Conservation (phyloP, 2,329 filamentous ascomycete genomes). For the Dothistroma pini region DNA sequence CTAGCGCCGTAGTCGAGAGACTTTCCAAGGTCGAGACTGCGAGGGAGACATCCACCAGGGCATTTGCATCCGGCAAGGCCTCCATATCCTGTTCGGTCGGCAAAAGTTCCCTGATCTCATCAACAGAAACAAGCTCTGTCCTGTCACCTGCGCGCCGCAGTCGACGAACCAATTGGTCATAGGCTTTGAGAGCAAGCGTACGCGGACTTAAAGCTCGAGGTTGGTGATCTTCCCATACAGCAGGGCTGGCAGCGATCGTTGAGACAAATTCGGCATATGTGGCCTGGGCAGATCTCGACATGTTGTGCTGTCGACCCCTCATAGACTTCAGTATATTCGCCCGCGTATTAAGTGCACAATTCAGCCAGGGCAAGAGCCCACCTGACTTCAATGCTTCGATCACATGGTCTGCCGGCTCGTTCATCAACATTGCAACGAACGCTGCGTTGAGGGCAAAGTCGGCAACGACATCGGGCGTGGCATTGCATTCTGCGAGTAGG, state of each 20-base stretch:
- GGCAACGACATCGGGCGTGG: constrained; percentile 41
- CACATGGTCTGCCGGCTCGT: constrained; percentile 58
- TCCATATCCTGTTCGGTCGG: constrained; percentile 16
- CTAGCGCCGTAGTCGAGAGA: constrained; percentile 26
- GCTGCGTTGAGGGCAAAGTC: constrained; percentile 63
- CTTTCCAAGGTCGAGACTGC: constrained; percentile 43
- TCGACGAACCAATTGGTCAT: constrained; percentile 57
- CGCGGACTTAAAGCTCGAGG: constrained; percentile 58
- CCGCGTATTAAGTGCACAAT: constrained; percentile 49
- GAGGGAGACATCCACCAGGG: constrained; percentile 44
- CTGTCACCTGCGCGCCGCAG: constrained; percentile 44
- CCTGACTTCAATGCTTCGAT: constrained; percentile 49
- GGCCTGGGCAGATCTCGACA: constrained; percentile 62
- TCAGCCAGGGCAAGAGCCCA: constrained; percentile 43
- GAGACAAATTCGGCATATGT: constrained; percentile 55
- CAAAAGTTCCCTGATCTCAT: constrained; percentile 19
- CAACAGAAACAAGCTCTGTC: constrained; percentile 45
- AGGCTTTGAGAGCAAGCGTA: constrained; percentile 59
- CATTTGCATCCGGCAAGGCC: constrained; percentile 21
- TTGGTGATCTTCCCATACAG: constrained; percentile 57
- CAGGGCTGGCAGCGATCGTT: constrained; percentile 37
- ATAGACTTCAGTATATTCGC: constrained; percentile 53
- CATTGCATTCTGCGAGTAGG: constrained; percentile 60
- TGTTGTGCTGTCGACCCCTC: constrained; percentile 62
- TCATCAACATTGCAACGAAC: constrained; percentile 60